A percentile compares a stretch with the other conserved stretches of the same genome.
These are phyloP conservation scores for Jamesozyma hellenica DNA, from an alignment of 805 yeast genomes.

Conservation along the genomic window DNA sequence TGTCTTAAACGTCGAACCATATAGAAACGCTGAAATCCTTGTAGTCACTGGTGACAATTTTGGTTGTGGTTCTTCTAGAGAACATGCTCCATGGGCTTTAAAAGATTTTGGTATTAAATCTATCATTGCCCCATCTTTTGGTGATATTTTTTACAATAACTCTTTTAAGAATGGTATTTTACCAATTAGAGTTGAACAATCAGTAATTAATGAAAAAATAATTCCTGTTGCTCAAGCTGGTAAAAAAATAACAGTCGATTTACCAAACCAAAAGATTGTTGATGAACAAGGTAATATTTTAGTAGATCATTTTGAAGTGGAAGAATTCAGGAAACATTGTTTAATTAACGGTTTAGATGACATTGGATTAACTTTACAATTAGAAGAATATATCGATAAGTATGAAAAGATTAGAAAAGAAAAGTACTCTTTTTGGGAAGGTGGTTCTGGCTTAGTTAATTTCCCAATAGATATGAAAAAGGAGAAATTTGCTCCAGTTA, in stretches of 20 bases:
- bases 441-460: conserved; percentile 60
- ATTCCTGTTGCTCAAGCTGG: conserved; percentile 76
- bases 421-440: conserved; percentile 85
- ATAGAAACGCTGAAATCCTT: conserved; percentile 66
- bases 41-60: conserved; percentile 94
- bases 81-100: conserved; percentile 99
- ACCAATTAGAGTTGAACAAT: conserved; percentile 85
- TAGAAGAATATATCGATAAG: conserved; percentile 62
- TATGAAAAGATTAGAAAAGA: conserved; percentile 72
- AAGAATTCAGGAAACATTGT: conserved; percentile 89
- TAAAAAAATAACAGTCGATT: conserved; percentile 59
- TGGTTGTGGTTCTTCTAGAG: conserved; percentile 98
- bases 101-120: conserved; percentile 95
- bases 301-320: conserved; percentile 78
- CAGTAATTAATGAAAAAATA: conserved; percentile 57
- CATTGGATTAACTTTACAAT: conserved; percentile 88
- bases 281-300: conserved; percentile 61
- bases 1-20: conserved; percentile 77
- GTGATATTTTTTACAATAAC: conserved; percentile 96
- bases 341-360: conserved; percentile 92
- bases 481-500: conserved; percentile 1
- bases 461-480: conserved; percentile 4
- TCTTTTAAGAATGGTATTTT: conserved; percentile 92
- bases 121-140: conserved; percentile 95
- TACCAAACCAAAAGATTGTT: conserved; percentile 73